These are phyloP conservation scores for Russula virescens DNA, from an alignment of 768 basidiomycete species.

Conservation along the genomic window DNA sequence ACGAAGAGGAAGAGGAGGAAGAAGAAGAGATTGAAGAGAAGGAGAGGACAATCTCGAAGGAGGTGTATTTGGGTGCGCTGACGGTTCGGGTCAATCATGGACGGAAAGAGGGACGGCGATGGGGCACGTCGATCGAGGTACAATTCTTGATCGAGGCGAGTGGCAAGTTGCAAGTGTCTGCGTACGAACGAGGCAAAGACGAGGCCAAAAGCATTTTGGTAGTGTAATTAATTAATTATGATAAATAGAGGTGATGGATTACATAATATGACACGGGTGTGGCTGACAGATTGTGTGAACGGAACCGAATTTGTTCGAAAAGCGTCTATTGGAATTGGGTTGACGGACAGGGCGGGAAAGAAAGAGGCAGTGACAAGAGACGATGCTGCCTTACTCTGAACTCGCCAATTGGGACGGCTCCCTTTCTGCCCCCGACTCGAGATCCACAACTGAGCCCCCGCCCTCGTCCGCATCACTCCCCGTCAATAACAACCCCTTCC, in stretches of 20 bases:
- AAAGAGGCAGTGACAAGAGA: no score
- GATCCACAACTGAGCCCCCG: no score
- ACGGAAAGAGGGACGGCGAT: conserved; percentile 33
- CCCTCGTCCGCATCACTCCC: no score
- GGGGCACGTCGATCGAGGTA: conserved; percentile 50
- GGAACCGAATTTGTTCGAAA: no score
- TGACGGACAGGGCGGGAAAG: no score
- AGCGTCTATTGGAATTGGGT: no score
- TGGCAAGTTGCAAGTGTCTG: conserved; percentile 36
- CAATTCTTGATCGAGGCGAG: conserved; percentile 33
- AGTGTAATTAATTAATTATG: no score
- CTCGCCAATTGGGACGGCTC: conserved; percentile 23
- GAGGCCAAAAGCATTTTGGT: conserved; percentile 22
- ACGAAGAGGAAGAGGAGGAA: conserved; percentile 52
- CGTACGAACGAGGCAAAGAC: conserved; percentile 35
- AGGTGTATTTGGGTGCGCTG: conserved; percentile 39
- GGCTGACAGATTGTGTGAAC: no score
- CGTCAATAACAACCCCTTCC: no score
- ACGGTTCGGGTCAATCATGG: conserved; percentile 36
- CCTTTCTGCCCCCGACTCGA: neutral
- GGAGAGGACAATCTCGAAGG: conserved; percentile 54
- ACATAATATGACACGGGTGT: conserved; percentile 9
- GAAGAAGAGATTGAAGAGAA: conserved; percentile 54
- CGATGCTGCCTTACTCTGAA: conserved; percentile 18
- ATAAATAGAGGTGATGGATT: no score